phyloP scores from a whole-genome alignment of 2,329 filamentous ascomycete species.

The Coniochaeta pulveracea region DNA sequence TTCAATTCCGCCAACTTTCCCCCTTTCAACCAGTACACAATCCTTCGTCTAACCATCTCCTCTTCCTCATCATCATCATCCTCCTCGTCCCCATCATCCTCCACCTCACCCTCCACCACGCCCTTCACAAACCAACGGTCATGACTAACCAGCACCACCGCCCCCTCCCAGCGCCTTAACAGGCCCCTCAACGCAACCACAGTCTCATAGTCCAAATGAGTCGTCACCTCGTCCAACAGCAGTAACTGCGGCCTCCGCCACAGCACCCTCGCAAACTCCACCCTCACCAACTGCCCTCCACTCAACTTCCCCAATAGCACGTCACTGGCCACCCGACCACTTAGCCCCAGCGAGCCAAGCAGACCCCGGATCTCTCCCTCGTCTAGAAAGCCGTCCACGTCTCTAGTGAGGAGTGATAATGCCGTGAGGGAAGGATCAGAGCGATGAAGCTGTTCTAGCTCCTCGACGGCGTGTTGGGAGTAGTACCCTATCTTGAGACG shows the following conservation, averaged over 20 bases:
- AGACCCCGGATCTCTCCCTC: slow-evolving; percentile 60
- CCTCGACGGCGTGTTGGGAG: slow-evolving; percentile 68
- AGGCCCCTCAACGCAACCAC: slow-evolving; percentile 60
- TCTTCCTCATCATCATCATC: slow-evolving; percentile 29
- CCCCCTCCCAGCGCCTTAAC: slow-evolving; percentile 58
- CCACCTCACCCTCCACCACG: slow-evolving; percentile 53
- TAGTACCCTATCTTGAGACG: slow-evolving; percentile 65
- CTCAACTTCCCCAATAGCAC: slow-evolving; percentile 64
- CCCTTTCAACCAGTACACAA: slow-evolving; percentile 48
- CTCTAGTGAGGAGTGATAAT: slow-evolving; percentile 47
- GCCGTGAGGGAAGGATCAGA: slow-evolving; percentile 47
- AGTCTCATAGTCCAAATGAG: slow-evolving; percentile 75
- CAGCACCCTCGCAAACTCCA: slow-evolving; percentile 57
- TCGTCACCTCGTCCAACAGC: slow-evolving; percentile 72
- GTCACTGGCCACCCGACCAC: slow-evolving; percentile 60
- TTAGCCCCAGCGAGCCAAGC: slow-evolving; percentile 57
- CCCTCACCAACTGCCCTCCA: slow-evolving; percentile 63
- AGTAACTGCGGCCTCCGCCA: slow-evolving; percentile 60
- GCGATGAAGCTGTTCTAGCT: slow-evolving; percentile 44
- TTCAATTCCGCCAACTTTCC: slow-evolving; percentile 44
- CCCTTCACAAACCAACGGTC: slow-evolving; percentile 72
- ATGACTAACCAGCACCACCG: slow-evolving; percentile 68
- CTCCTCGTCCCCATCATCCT: slow-evolving; percentile 28
- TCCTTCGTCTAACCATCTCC: slow-evolving; percentile 35
- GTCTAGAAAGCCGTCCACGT: slow-evolving; percentile 37